Base-by-base conservation (phyloP, 73 alveolate species). In the Blepharisma stoltei region DNA sequence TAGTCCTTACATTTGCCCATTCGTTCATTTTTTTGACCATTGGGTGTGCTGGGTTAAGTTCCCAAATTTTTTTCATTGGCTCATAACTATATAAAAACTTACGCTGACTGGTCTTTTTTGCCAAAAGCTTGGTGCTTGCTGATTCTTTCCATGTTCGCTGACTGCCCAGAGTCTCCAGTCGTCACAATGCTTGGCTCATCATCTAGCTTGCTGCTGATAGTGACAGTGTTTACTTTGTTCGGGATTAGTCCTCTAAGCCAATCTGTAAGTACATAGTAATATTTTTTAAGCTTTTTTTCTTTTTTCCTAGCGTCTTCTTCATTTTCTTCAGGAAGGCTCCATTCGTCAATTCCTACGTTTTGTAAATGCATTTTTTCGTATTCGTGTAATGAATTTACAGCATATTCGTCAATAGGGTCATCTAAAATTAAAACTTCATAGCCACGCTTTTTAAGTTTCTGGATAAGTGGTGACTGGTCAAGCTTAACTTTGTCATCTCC, bases 371-470 rank as follows among this genome's bases (percentile, higher is more conserved):
- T 92, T 86, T 92, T 83, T 71, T 95, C 95, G 73, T 94, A 95
- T 78, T 95, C 99, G 23, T 90, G 84, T 70, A 95, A 83, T 77
- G 95, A 94, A 80, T 93, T 93, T 82, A 94, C 85, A 81, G 98
- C 86, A 92, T 93, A 95, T 89, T 95, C 99, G 81, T 95, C 99
- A 76, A 95, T 95, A 32, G 99, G 99, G 71, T 95, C 99, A 20
- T 93, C 97, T 32, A 95, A 85, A n/a, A 95, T 75, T 5, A 95
- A 86, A 6, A 95, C 98, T 88, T 95, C 99, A 53, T 93, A 92
- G 27, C 97, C 98, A 55, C 86, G 88, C 90, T 89, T 89, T 66
- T 88, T 78, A 82, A 92, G 91, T 88, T 90, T 95, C 93, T 96
- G 86, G 80, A 97, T 90, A 65, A 96, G 88, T 0, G 99, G 99